Evolutionary conservation across 306 rosid genomes (phyloP).

Genomic region (Trifolium dubium): DNA sequence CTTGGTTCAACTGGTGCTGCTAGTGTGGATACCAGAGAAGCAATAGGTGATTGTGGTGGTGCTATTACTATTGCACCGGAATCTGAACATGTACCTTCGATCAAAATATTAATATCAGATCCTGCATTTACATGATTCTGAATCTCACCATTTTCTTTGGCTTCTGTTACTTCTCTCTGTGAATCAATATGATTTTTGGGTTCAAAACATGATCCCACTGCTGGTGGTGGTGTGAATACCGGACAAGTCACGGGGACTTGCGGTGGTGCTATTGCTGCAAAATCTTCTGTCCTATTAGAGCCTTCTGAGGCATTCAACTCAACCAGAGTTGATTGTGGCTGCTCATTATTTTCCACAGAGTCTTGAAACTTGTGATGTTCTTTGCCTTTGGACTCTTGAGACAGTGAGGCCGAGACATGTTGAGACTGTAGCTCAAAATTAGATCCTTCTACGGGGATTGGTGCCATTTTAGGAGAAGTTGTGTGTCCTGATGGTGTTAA

Average conservation of each 20-base stretch:
- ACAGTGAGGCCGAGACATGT: neutral
- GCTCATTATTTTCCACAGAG: neutral
- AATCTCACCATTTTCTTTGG: neutral
- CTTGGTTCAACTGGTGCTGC: slow-evolving; percentile 6
- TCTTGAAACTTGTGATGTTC: slow-evolving; percentile 1
- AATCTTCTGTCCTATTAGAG: slow-evolving; percentile 5
- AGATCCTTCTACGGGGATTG: slow-evolving; percentile 12
- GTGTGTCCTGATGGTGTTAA: neutral
- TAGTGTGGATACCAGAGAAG: neutral
- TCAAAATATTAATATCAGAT: slow-evolving; percentile 10
- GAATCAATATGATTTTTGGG: neutral
- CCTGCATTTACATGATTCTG: neutral
- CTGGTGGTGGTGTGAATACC: neutral
- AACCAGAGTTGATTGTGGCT: neutral
- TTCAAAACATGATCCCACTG: slow-evolving; percentile 13
- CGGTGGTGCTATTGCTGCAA: neutral
- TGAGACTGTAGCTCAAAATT: slow-evolving; percentile 11
- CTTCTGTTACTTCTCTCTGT: neutral
- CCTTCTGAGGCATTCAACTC: neutral
- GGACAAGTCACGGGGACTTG: neutral
- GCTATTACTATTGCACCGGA: neutral
- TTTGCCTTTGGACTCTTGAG: slow-evolving; percentile 3
- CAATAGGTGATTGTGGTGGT: neutral
- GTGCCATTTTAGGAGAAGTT: neutral
- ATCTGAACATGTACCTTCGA: neutral